A percentile compares a stretch with the other conserved stretches of the same genome.
These are phyloP conservation scores for Saccharum officinarum DNA, from an alignment of 176 grass and related monocot genomes.

Conservation along the genomic window DNA sequence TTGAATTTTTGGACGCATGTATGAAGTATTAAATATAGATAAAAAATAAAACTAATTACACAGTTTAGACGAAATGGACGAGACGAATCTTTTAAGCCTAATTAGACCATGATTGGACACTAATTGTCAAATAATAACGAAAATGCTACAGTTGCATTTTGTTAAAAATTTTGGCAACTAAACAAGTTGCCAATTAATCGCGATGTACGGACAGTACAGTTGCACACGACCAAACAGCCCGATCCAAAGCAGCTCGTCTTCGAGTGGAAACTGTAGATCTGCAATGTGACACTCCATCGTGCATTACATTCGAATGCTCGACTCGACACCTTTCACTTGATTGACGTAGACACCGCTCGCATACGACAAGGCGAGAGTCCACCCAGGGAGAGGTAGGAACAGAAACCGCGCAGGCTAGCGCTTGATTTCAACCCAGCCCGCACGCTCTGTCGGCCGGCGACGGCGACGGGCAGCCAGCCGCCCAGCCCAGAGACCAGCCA, in stretches of 20 bases:
- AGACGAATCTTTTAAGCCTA: too few relatives aligned
- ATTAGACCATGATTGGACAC: too few relatives aligned
- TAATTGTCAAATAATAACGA: too few relatives aligned
- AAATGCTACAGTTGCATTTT: too few relatives aligned
- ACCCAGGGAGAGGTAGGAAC: background rate
- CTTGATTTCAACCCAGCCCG: slow-evolving; percentile 25
- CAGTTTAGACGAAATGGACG: too few relatives aligned
- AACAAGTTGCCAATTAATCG: too few relatives aligned
- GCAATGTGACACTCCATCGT: background rate
- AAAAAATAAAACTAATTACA: too few relatives aligned
- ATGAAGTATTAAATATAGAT: too few relatives aligned
- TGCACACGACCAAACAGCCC: background rate
- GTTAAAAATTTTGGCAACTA: too few relatives aligned
- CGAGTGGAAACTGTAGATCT: background rate
- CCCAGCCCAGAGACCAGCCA: background rate
- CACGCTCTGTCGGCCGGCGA: slow-evolving; percentile 38
- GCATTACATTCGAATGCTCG: background rate
- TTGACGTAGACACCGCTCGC: background rate
- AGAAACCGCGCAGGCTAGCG: background rate
- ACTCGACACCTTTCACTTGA: background rate
- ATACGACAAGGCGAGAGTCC: background rate
- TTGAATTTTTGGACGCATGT: too few relatives aligned
- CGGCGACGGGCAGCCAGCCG: background rate
- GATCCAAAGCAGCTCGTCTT: background rate
- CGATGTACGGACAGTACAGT: background rate